Evolutionary conservation across 257 asterid species (phyloP).

Genomic region (Jaltomata sinuosa): DNA sequence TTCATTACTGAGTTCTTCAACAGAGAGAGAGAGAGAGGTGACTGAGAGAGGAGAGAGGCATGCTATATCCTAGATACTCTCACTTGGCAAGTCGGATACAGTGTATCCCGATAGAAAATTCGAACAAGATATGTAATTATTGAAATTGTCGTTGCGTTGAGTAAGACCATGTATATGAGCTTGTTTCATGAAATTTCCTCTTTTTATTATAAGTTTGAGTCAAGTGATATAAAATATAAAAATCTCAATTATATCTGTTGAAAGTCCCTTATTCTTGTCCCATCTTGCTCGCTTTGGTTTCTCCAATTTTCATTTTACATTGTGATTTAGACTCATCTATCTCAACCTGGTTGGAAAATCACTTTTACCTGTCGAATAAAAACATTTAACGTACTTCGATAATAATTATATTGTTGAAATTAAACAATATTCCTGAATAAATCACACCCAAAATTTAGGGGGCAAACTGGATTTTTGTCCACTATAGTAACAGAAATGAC

Average conservation of each 20-base stretch:
- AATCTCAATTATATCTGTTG: not conserved
- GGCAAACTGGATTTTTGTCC: not conserved
- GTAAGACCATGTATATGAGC: too few species aligned
- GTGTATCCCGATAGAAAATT: too few species aligned
- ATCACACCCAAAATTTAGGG: not conserved
- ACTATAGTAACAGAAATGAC: not conserved
- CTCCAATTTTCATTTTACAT: not conserved
- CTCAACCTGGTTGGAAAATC: not conserved
- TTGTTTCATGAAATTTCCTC: too few species aligned
- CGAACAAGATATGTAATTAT: too few species aligned
- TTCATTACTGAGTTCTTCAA: too few species aligned
- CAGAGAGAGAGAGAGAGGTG: too few species aligned
- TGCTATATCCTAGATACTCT: too few species aligned
- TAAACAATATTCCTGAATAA: not conserved
- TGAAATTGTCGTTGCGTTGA: too few species aligned
- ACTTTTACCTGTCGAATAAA: not conserved
- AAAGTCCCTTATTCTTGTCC: not conserved
- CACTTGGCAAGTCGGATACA: too few species aligned
- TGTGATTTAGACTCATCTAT: not conserved
- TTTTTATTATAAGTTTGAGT: not conserved
- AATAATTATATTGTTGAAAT: not conserved
- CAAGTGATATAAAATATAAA: too few species aligned
- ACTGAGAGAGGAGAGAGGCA: too few species aligned
- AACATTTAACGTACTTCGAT: not conserved
- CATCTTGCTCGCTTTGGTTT: not conserved